Base-by-base conservation (phyloP, 192 early-diverging fungal species). In the Linnemannia schmuckeri region DNA sequence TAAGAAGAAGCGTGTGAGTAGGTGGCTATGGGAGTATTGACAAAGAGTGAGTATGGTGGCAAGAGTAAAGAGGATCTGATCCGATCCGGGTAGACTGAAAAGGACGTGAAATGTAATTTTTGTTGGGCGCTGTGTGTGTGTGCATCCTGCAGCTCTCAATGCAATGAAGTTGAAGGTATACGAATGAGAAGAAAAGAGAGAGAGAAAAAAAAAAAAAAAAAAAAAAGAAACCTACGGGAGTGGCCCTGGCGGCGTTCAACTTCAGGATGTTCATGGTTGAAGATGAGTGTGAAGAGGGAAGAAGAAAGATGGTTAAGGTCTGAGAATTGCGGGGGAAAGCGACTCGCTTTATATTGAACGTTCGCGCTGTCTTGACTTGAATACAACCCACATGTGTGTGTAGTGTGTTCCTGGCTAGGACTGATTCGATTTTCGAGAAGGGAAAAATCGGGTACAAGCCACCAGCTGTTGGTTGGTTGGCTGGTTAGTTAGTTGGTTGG, bases 161-260 rank as follows among this genome's bases (percentile, higher is more conserved):
- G 37, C 37, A 37, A 37, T 37, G 37, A 37, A 37, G 37, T 37
- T 37, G 35, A 12, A 42, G 20, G 24, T 8, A 2, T 15, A 15
- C 33, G 38, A 47, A 61, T 57, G 40, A 46, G 33, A 20, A 73
- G 71, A 7, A 9, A 81, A 20, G 30, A 46, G 44, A 47, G n/a
- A n/a, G n/a, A n/a, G n/a, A n/a, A n/a, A n/a, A n/a, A n/a, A n/a
- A n/a, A n/a, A n/a, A n/a, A n/a, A n/a, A n/a, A n/a, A n/a, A n/a
- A n/a, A n/a, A n/a, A n/a, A n/a, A n/a, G n/a, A 24, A n/a, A 77
- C 79, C 75, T 68, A 87, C 85, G 33, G 85, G 85, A 74, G 85
- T 55, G 8, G 79, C 85, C 85, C 78, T 87, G 75, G 68, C 66
- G 85, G 85, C 85, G 76, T 87, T 87, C 85, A 87, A 63, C 83